Conservation (phyloP, 2,329 filamentous ascomycete species). For the Raffaelea arxii region DNA sequence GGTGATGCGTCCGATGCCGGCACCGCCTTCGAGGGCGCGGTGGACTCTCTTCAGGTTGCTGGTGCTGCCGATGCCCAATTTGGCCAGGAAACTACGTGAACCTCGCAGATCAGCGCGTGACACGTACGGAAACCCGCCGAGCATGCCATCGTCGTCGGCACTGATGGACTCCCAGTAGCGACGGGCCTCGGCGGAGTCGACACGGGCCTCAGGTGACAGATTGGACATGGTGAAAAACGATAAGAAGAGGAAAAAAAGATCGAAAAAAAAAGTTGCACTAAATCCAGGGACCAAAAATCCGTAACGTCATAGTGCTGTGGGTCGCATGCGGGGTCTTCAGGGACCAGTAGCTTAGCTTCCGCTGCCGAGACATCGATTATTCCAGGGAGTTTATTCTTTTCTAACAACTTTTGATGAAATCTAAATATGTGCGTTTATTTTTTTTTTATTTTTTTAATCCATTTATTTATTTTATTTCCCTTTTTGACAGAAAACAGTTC, state of each 20-base stretch:
- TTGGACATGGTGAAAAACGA: no score
- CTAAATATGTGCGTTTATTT: no score
- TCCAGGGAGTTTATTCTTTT: no score
- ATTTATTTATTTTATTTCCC: background rate
- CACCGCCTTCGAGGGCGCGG: slow-evolving; percentile 29
- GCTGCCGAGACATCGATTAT: no score
- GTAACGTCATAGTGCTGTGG: no score
- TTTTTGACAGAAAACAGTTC: no score
- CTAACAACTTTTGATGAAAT: no score
- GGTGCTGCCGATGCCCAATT: slow-evolving; percentile 43
- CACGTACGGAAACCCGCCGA: slow-evolving; percentile 60
- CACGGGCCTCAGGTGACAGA: slow-evolving; percentile 25
- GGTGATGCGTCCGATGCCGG: slow-evolving; percentile 74
- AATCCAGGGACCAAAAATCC: no score
- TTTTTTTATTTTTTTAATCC: background rate
- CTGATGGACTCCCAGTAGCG: slow-evolving; percentile 38
- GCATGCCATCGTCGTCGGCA: slow-evolving; percentile 58
- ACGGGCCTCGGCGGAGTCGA: slow-evolving; percentile 25
- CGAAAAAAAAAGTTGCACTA: no score
- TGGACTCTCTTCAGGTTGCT: slow-evolving; percentile 19
- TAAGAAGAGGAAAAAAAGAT: no score
- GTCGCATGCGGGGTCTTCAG: no score
- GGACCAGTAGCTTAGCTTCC: no score
- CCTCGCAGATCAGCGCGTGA: slow-evolving; percentile 62
- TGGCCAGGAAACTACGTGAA: slow-evolving; percentile 60